Evolutionary conservation across 1,284 basidiomycete genomes (phyloP).

Genomic region (Phenoliferia sp.): DNA sequence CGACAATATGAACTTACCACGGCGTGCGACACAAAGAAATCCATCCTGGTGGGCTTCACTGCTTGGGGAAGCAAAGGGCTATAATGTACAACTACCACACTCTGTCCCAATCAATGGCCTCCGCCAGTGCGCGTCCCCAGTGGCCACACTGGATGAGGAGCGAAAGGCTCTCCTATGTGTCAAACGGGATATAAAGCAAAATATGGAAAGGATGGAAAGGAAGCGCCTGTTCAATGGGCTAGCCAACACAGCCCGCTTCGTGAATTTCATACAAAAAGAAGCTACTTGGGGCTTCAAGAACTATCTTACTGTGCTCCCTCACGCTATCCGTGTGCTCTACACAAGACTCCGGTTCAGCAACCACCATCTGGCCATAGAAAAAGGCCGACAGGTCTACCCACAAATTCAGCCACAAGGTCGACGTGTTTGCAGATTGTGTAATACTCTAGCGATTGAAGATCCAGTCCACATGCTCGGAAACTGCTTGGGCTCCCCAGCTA

Average conservation of each 20-base stretch:
- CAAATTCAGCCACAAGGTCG: not conserved
- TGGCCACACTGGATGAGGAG: not conserved
- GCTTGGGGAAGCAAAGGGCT: not conserved
- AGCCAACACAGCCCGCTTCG: not conserved
- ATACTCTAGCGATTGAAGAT: not conserved
- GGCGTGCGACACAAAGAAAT: not conserved
- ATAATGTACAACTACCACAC: not conserved
- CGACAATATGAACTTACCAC: not conserved
- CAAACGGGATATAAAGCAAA: not conserved
- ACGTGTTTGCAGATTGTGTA: not conserved
- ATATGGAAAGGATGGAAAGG: not conserved
- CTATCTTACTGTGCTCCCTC: not conserved
- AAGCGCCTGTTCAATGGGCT: not conserved
- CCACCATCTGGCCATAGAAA: not conserved
- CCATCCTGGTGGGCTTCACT: not conserved
- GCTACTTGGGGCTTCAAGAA: not conserved
- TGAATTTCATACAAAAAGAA: not conserved
- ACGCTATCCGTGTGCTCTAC: not conserved
- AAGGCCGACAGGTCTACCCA: no score
- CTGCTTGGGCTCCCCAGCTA: not conserved
- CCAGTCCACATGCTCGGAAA: not conserved
- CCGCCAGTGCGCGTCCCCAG: not conserved
- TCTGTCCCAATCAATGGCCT: not conserved
- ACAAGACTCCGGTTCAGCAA: not conserved
- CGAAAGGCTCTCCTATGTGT: not conserved